phyloP scores from a whole-genome alignment of 805 yeast genomes.

The Saccharomycopsis babjevae region DNA sequence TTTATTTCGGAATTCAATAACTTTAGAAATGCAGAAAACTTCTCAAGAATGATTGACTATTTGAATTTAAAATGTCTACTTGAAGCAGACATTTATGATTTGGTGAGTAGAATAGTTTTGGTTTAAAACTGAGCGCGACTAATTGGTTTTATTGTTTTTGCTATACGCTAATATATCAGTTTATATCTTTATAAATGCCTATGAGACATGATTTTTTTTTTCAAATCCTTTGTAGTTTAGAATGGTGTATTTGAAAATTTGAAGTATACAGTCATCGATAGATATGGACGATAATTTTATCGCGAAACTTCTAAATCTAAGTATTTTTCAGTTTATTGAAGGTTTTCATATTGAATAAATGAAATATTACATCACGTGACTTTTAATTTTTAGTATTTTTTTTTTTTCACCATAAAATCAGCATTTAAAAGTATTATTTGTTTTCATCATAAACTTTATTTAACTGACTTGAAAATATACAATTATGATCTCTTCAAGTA shows the following conservation, averaged over 20 bases:
- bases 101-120: conserved; percentile 1
- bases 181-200: too few relatives aligned
- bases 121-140: not conserved
- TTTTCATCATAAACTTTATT: too few relatives aligned
- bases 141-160: not conserved
- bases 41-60: not conserved
- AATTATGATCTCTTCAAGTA: not conserved
- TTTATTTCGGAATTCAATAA: not conserved
- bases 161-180: too few relatives aligned
- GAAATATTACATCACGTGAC: not conserved
- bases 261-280: too few relatives aligned
- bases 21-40: not conserved
- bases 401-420: not conserved
- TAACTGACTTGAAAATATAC: too few relatives aligned
- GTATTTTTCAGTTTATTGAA: not conserved
- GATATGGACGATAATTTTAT: not conserved
- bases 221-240: too few relatives aligned
- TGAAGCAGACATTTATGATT: conserved; percentile 6
- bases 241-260: too few relatives aligned
- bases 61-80: conserved; percentile 1
- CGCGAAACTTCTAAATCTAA: not conserved
- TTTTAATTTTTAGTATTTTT: not conserved
- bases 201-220: too few relatives aligned
- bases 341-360: not conserved
- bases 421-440: not conserved